These are phyloP conservation scores for Nigrograna mackinnonii DNA, from an alignment of 2,329 filamentous ascomycete genomes.

Conservation along the genomic window DNA sequence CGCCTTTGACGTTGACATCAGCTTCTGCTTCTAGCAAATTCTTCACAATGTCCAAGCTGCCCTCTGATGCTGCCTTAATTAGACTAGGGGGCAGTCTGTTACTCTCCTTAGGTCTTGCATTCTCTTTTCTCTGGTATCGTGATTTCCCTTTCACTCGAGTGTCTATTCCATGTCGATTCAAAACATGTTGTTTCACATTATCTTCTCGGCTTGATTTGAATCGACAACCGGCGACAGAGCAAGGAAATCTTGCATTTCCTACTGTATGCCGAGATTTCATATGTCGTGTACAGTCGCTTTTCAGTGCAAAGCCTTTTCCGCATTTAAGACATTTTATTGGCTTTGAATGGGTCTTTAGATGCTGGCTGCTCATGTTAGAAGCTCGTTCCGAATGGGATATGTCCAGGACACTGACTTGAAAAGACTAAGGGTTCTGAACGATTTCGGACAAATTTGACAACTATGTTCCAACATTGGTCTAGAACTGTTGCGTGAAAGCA, in stretches of 20 bases:
- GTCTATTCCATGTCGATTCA: constrained; percentile 4
- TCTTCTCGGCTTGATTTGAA: constrained; percentile 12
- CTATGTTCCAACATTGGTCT: constrained; percentile 4
- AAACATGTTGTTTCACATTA: constrained; percentile 11
- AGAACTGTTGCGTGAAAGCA: background rate
- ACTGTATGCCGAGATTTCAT: constrained; percentile 8
- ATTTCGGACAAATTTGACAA: constrained; percentile 6
- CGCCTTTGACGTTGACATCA: constrained; percentile 3
- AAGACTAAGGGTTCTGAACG: constrained; percentile 1
- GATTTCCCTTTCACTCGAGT: constrained; percentile 1
- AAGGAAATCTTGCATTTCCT: constrained; percentile 5
- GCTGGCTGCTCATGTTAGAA: constrained; percentile 6
- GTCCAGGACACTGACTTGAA: constrained; percentile 8
- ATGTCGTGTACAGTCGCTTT: constrained; percentile 10
- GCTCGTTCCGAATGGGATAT: background rate
- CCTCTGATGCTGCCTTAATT: constrained; percentile 8
- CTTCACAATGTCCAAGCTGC: constrained; percentile 6
- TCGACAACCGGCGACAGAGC: constrained; percentile 2
- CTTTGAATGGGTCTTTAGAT: constrained; percentile 14
- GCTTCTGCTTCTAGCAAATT: background rate
- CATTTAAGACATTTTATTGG: constrained; percentile 8
- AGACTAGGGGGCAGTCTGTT: background rate
- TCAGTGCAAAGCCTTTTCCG: constrained; percentile 7
- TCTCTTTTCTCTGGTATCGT: background rate
- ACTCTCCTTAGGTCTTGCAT: background rate